These are phyloP conservation scores for Eimeria necatrix DNA, from an alignment of 169 alveolate species.

Conservation along the genomic window DNA sequence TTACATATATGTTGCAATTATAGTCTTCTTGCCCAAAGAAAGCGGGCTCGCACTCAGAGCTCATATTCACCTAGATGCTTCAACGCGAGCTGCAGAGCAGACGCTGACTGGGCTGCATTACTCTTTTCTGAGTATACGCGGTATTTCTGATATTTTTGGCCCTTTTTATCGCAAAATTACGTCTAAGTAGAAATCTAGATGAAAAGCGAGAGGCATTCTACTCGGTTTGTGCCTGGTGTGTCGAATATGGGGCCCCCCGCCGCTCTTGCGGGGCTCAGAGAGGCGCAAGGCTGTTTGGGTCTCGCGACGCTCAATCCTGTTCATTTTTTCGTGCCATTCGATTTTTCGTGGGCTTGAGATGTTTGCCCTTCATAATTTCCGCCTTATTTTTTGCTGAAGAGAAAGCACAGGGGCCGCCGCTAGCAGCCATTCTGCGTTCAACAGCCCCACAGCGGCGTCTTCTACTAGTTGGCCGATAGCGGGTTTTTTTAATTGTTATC, in stretches of 20 bases:
- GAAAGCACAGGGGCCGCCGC: slow-evolving; percentile 49
- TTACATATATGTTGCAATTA: too few species aligned
- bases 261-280: slow-evolving; percentile 53
- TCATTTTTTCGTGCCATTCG: slow-evolving; percentile 35
- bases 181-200: too few species aligned
- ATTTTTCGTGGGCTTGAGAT: slow-evolving; percentile 47
- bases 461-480: slow-evolving; percentile 62
- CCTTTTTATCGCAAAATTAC: too few species aligned
- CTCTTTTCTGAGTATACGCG: too few species aligned
- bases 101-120: too few species aligned
- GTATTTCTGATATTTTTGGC: too few species aligned
- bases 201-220: too few species aligned
- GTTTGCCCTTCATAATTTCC: slow-evolving; percentile 44
- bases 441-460: slow-evolving; percentile 43
- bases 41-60: too few species aligned
- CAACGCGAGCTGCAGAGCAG: too few species aligned
- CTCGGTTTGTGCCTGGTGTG: background rate
- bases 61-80: too few species aligned
- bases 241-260: slow-evolving; percentile 53
- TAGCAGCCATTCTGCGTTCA: slow-evolving; percentile 19
- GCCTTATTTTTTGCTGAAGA: slow-evolving; percentile 38
- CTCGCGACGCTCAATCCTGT: background rate
- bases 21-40: too few species aligned
- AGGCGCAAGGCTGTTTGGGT: slow-evolving; percentile 17
- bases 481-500: slow-evolving; percentile 34